phyloP scores from a whole-genome alignment of 768 basidiomycete genomes.

The Russula foetens region DNA sequence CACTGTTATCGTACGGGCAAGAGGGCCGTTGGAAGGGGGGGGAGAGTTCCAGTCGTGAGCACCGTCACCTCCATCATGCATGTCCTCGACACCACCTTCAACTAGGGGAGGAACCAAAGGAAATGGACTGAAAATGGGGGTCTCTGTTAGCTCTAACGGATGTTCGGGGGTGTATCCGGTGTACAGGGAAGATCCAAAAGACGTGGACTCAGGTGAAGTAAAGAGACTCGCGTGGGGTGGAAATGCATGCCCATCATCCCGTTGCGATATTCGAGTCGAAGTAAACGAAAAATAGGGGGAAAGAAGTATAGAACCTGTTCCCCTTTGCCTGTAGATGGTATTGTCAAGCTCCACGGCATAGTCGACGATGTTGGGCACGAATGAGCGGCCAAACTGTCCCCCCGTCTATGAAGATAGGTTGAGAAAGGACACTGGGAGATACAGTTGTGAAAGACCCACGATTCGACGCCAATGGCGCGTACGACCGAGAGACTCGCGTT shows the following conservation, averaged over 20 bases:
- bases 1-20: too few relatives aligned
- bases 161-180: neutral
- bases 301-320: too few relatives aligned
- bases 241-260: neutral
- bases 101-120: neutral
- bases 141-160: neutral
- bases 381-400: neutral
- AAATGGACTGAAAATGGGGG: neutral
- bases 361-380: neutral
- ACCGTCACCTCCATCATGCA: neutral
- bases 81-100: neutral
- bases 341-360: slow-evolving; percentile 6
- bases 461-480: neutral
- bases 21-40: neutral
- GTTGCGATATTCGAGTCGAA: neutral
- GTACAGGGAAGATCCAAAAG: neutral
- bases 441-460: slow-evolving; percentile 3
- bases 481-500: neutral
- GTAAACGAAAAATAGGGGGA: neutral
- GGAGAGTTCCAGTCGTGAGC: neutral
- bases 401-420: neutral
- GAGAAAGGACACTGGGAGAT: neutral
- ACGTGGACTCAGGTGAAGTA: neutral
- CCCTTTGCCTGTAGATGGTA: neutral
- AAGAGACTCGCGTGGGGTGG: neutral